Evolutionary conservation across 2,329 filamentous ascomycete genomes (phyloP).

Genomic region (Microdochium bolleyi): DNA sequence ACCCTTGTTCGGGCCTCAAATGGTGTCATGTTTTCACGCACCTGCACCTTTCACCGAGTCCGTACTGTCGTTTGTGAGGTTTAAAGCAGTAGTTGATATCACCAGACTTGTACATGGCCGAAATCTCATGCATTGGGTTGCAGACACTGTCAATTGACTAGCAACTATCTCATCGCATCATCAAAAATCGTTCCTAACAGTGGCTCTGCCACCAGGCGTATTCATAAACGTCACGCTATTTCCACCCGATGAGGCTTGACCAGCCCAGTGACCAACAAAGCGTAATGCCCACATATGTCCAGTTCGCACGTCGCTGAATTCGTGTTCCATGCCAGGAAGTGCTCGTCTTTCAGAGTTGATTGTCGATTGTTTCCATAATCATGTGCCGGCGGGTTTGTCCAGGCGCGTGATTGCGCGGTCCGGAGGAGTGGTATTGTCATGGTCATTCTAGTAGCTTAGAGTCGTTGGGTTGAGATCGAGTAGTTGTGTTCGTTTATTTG

Average conservation of each 20-base stretch:
- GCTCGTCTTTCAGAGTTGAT: neutral
- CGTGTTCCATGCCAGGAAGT: neutral
- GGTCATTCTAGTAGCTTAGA: constrained; percentile 3
- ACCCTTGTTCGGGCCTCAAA: no score
- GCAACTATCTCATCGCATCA: neutral
- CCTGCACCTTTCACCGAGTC: no score
- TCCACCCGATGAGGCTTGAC: neutral
- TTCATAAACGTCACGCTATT: neutral
- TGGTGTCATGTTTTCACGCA: no score
- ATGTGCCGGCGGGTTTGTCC: neutral
- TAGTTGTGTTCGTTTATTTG: constrained; percentile 33
- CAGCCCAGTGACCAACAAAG: neutral
- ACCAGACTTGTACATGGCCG: neutral
- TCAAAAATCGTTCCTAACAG: constrained; percentile 1
- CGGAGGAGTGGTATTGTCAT: constrained; percentile 24
- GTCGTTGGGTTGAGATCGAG: constrained; percentile 29
- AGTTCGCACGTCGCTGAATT: neutral
- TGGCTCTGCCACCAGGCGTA: constrained; percentile 1
- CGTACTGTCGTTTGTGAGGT: no score
- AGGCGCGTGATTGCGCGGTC: constrained; percentile 11
- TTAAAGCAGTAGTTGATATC: no score
- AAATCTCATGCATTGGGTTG: neutral
- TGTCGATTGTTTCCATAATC: neutral
- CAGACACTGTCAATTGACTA: neutral
- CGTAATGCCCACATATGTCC: neutral